phyloP scores from a whole-genome alignment of 129 eudicot species.

The Mikania micrantha region DNA sequence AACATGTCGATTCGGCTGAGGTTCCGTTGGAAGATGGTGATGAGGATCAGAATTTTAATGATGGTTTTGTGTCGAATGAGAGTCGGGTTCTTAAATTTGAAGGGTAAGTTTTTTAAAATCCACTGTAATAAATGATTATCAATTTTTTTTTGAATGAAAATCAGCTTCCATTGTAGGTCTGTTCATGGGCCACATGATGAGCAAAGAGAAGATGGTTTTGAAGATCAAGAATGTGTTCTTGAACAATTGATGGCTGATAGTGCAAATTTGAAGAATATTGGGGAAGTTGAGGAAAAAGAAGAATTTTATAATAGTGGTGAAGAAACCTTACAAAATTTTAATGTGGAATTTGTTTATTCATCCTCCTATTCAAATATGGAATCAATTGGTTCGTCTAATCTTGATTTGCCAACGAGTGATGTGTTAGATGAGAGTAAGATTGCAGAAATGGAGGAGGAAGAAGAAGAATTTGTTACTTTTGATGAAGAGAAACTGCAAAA shows the following conservation, averaged over 20 bases:
- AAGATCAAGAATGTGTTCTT: slow-evolving; percentile 18
- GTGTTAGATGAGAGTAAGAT: slow-evolving; percentile 5
- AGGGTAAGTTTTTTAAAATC: neutral
- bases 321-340: slow-evolving; percentile 6
- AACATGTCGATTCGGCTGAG: slow-evolving; percentile 16
- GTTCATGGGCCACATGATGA: slow-evolving; percentile 10
- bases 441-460: slow-evolving; percentile 4
- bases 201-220: slow-evolving; percentile 4
- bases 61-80: slow-evolving; percentile 10
- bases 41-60: neutral
- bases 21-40: slow-evolving; percentile 9
- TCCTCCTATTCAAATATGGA: neutral
- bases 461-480: slow-evolving; percentile 16
- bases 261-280: neutral
- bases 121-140: neutral
- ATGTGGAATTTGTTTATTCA: slow-evolving; percentile 1
- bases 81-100: neutral
- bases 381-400: slow-evolving; percentile 5
- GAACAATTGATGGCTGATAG: neutral
- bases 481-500: slow-evolving; percentile 12
- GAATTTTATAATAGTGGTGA: slow-evolving; percentile 9
- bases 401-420: slow-evolving; percentile 24
- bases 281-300: slow-evolving; percentile 16
- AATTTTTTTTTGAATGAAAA: neutral
- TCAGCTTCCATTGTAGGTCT: slow-evolving; percentile 10